Evolutionary conservation across 2,329 filamentous ascomycete species (phyloP).

Genomic region (Neurospora crassa): DNA sequence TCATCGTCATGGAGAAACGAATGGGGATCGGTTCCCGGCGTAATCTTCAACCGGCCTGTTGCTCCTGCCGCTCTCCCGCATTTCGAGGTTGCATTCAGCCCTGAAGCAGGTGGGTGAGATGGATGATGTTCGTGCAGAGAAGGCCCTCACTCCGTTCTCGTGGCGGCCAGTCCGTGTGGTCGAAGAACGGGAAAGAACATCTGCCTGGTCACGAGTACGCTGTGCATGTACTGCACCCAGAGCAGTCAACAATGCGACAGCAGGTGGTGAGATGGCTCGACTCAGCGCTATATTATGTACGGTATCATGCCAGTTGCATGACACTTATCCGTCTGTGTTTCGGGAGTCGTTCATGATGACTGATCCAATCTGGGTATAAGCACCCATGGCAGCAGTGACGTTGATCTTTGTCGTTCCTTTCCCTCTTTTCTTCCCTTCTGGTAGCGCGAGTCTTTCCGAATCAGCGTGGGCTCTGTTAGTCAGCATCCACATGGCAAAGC

Average conservation of each 20-base stretch:
- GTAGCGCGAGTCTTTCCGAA: not conserved
- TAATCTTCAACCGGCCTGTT: not conserved
- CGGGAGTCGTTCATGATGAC: not conserved
- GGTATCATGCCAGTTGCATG: not conserved
- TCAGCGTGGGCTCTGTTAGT: not conserved
- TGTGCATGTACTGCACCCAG: not conserved
- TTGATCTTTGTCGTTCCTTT: not conserved
- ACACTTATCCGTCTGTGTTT: not conserved
- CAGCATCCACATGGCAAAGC: not conserved
- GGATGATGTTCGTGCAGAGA: not conserved
- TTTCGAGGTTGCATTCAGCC: not conserved
- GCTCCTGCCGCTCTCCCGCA: not conserved
- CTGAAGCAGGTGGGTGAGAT: not conserved
- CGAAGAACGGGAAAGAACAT: not conserved
- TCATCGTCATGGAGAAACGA: not conserved
- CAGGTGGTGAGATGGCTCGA: not conserved
- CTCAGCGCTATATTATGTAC: not conserved
- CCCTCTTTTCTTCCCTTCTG: not conserved
- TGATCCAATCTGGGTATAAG: not conserved
- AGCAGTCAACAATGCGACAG: not conserved
- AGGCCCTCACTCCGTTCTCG: not conserved
- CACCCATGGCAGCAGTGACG: not conserved
- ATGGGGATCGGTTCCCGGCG: not conserved
- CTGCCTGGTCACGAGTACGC: not conserved
- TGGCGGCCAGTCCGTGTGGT: not conserved